Conservation (phyloP, 768 basidiomycete genomes). For the Pleurotus citrinopileatus region DNA sequence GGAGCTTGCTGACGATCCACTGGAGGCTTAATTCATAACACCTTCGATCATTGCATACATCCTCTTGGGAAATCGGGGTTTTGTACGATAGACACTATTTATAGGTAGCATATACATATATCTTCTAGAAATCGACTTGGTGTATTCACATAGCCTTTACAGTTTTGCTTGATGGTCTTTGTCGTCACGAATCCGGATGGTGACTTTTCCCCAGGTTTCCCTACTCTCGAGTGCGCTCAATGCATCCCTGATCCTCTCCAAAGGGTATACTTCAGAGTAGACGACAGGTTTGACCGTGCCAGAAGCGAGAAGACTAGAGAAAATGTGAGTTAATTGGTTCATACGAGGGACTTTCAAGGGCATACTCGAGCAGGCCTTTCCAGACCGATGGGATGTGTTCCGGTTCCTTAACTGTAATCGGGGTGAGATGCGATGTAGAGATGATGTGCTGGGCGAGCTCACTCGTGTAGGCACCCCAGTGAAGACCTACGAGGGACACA, state of each 20-base stretch:
- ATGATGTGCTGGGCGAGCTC: too few relatives aligned
- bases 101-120: background rate
- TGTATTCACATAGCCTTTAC: background rate
- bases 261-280: slow-evolving; percentile 65
- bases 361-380: slow-evolving; percentile 64
- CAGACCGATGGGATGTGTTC: slow-evolving; percentile 65
- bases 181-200: slow-evolving; percentile 64
- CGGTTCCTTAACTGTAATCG: slow-evolving; percentile 57
- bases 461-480: slow-evolving; percentile 84
- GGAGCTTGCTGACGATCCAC: slow-evolving; percentile 19
- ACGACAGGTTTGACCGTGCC: slow-evolving; percentile 65
- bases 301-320: slow-evolving; percentile 61
- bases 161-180: slow-evolving; percentile 41
- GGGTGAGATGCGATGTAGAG: background rate
- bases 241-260: slow-evolving; percentile 67
- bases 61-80: background rate
- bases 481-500: slow-evolving; percentile 76
- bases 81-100: background rate
- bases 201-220: slow-evolving; percentile 91
- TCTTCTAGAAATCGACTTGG: background rate
- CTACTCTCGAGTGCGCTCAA: slow-evolving; percentile 74
- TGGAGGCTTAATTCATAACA: background rate
- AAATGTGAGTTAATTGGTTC: slow-evolving; percentile 1
- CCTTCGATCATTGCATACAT: too few relatives aligned
- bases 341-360: background rate